These are phyloP conservation scores for Starmerella asiatica DNA, from an alignment of 805 yeast genomes.

Conservation along the genomic window DNA sequence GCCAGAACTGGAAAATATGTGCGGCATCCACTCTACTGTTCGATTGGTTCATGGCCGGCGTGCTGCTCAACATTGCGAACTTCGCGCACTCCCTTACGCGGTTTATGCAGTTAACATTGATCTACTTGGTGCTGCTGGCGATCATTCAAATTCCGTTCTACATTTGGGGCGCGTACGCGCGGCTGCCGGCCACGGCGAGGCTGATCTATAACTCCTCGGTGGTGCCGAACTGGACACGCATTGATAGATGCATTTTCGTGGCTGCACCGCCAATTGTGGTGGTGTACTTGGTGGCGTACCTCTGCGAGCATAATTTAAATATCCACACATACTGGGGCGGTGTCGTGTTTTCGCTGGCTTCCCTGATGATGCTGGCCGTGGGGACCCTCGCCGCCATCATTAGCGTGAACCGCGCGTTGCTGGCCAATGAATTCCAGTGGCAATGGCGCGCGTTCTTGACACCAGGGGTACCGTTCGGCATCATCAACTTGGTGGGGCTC, in stretches of 20 bases:
- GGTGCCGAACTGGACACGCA: constrained; percentile 23
- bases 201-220: constrained; percentile 21
- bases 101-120: constrained; percentile 4
- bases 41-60: constrained; percentile 14
- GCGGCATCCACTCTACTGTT: constrained; percentile 10
- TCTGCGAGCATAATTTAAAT: constrained; percentile 7
- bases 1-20: constrained; percentile 15
- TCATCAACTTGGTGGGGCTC: constrained; percentile 6
- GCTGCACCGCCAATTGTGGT: constrained; percentile 18
- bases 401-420: constrained; percentile 23
- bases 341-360: constrained; percentile 14
- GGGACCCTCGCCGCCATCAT: constrained; percentile 20
- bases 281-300: constrained; percentile 10
- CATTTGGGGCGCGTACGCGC: constrained; percentile 16
- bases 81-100: neutral
- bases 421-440: constrained; percentile 24
- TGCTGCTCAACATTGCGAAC: constrained; percentile 9
- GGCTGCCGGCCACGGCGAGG: constrained; percentile 20
- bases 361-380: constrained; percentile 16
- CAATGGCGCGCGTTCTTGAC: constrained; percentile 25
- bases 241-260: constrained; percentile 20
- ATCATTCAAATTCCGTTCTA: constrained; percentile 20
- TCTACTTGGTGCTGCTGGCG: constrained; percentile 5
- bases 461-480: constrained; percentile 21
- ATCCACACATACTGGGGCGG: constrained; percentile 12